Conservation (phyloP, 1,284 basidiomycete species). For the Moniliella sp. region DNA sequence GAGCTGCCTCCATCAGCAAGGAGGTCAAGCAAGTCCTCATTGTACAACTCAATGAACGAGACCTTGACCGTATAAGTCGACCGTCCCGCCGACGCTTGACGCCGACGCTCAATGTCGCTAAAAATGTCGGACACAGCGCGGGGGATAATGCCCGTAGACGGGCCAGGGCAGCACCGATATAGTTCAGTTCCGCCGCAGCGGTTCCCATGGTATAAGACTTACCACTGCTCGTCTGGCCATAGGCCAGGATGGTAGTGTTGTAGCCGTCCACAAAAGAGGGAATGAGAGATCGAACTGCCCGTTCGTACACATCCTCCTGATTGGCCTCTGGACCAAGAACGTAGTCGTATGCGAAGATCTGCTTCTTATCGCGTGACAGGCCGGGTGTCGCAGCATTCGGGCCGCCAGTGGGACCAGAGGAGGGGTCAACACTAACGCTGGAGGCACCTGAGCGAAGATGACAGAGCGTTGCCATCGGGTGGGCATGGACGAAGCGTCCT, state of each 20-base stretch:
- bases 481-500: conserved; percentile 59
- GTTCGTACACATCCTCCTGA: conserved; percentile 63
- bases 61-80: conserved; percentile 19
- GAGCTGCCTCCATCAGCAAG: conserved; percentile 29
- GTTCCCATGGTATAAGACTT: conserved; percentile 82
- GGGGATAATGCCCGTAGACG: conserved; percentile 59
- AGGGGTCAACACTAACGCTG: conserved; percentile 15
- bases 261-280: conserved; percentile 80
- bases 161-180: conserved; percentile 16
- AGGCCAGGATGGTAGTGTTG: conserved; percentile 90
- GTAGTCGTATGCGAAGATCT: conserved; percentile 75
- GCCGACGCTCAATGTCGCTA: conserved; percentile 40
- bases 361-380: conserved; percentile 43
- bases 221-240: conserved; percentile 88
- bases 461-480: conserved; percentile 75
- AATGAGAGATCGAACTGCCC: conserved; percentile 62
- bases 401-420: conserved; percentile 8
- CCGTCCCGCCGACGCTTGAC: conserved; percentile 39
- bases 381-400: conserved; percentile 39
- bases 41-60: conserved; percentile 67
- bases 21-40: conserved; percentile 44
- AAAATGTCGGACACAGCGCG: conserved; percentile 82
- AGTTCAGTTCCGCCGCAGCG: conserved; percentile 8
- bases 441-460: conserved; percentile 41
- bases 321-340: conserved; percentile 63